A percentile compares a stretch with the other conserved stretches of the same genome.
phyloP scores from a whole-genome alignment of 2,329 filamentous ascomycete genomes.

The Venturia aucupariae region DNA sequence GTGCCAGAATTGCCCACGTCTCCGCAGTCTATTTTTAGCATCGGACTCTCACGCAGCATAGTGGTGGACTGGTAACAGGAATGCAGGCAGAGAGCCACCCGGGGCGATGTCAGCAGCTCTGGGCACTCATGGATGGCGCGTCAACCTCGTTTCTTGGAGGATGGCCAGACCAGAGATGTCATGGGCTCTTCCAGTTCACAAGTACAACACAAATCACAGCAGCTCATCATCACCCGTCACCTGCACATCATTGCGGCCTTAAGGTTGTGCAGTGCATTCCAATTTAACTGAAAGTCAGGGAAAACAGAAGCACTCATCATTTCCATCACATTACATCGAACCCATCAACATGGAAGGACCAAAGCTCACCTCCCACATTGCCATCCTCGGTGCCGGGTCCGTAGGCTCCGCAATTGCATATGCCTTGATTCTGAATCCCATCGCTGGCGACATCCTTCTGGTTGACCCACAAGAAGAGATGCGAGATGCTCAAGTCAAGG shows the following conservation, averaged over 20 bases:
- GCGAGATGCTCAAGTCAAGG: slow-evolving; percentile 42
- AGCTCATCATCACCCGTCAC: neutral
- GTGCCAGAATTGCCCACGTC: neutral
- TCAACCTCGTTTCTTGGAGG: neutral
- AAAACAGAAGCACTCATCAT: too few species aligned
- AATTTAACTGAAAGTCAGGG: too few species aligned
- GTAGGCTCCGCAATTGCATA: slow-evolving; percentile 44
- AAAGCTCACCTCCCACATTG: slow-evolving; percentile 32
- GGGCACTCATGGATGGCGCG: neutral
- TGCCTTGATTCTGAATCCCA: slow-evolving; percentile 41
- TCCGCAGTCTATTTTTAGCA: neutral
- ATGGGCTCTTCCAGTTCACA: neutral
- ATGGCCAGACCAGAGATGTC: neutral
- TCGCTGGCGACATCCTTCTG: slow-evolving; percentile 43
- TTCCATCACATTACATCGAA: neutral
- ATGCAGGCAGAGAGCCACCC: neutral
- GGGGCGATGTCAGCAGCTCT: neutral
- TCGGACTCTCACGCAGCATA: neutral
- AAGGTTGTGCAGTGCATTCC: too few species aligned
- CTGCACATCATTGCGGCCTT: neutral
- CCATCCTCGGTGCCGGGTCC: slow-evolving; percentile 43
- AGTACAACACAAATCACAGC: neutral
- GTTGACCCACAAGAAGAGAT: slow-evolving; percentile 41
- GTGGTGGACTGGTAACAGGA: too few species aligned
- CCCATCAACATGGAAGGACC: neutral